Base-by-base conservation (phyloP, 495 filamentous ascomycete species). In the Cryomyces minteri region DNA sequence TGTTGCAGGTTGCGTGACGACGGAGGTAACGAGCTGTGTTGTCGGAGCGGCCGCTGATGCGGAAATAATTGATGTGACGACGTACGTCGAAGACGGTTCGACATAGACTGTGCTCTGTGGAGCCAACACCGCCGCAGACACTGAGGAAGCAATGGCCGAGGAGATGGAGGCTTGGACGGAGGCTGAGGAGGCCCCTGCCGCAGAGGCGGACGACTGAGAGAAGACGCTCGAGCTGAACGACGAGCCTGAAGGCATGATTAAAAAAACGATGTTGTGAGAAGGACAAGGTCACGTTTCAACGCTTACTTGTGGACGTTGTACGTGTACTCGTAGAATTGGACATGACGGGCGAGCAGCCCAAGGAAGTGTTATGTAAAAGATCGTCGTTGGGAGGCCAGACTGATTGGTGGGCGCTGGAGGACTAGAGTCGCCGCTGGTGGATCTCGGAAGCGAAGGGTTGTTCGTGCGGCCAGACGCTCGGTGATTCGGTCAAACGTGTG, bases 1-100 rank as follows among this genome's bases (percentile, higher is more conserved):
- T 9, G 56, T 42, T 28, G 54, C n/a, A 8, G 40, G 28, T 9
- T 36, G 42, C 2, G 61, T 59, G 40, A 61, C 48, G 18, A 58
- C 41, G 4, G 57, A 59, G 6, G 59, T 62, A 41, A 62, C 40
- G 46, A 61, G 18, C 34, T 53, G 31, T 14, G 59, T 59, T 8
- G 54, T 51, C n/a, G 55, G 59, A n/a, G 58, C 36, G 0, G 31
- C n/a, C 29, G 52, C 43, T 1, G 60, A 51, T 6, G 55, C 57
- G 34, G 53, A 50, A 11, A 50, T 36, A 11, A 45, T 42, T 5
- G 57, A 56, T 9, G 52, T 61, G 25, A 49, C 41, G 8, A 44
- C 30, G 12, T 40, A 11, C 1, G 37, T 31, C 10, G 40, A 43
- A 7, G 32, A 14, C 34, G 40, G 40, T 31, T 41, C 28, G 12